A percentile compares a stretch with the other conserved stretches of the same genome.
phyloP scores from a whole-genome alignment of 1,139 yeast species.

The Candida dubliniensis region DNA sequence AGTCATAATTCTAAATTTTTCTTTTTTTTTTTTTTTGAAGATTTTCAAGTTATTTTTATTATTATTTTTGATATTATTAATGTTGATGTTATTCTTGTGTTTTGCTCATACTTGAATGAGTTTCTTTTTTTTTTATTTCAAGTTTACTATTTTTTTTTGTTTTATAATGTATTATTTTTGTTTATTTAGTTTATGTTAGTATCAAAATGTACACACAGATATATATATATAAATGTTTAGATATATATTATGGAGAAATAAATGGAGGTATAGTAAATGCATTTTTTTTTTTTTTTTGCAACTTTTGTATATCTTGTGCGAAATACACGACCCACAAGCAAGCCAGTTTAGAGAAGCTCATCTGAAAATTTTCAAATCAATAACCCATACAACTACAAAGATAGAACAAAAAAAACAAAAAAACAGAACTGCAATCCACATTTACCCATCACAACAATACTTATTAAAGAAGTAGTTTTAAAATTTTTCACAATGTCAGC shows the following conservation, averaged over 20 bases:
- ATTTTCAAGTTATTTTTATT: too few species aligned
- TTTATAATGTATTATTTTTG: neutral
- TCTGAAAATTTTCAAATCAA: neutral
- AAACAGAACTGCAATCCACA: neutral
- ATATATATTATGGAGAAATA: too few species aligned
- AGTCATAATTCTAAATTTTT: too few species aligned
- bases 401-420: neutral
- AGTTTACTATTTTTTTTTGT: neutral
- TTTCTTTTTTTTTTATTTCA: neutral
- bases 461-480: too few species aligned
- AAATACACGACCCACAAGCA: neutral
- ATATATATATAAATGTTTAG: too few species aligned
- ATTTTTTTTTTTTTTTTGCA: too few species aligned
- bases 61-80: too few species aligned
- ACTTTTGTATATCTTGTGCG: too few species aligned
- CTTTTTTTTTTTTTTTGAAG: too few species aligned
- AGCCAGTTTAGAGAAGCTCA: neutral
- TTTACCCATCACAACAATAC: neutral
- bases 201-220: too few species aligned
- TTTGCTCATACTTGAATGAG: neutral
- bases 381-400: neutral
- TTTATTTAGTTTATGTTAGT: neutral
- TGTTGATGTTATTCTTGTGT: too few species aligned
- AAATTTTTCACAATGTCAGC: slow-evolving; percentile 6
- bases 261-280: too few species aligned